Evolutionary conservation across 2,329 filamentous ascomycete genomes (phyloP).

Genomic region (Curvularia hawaiiensis): DNA sequence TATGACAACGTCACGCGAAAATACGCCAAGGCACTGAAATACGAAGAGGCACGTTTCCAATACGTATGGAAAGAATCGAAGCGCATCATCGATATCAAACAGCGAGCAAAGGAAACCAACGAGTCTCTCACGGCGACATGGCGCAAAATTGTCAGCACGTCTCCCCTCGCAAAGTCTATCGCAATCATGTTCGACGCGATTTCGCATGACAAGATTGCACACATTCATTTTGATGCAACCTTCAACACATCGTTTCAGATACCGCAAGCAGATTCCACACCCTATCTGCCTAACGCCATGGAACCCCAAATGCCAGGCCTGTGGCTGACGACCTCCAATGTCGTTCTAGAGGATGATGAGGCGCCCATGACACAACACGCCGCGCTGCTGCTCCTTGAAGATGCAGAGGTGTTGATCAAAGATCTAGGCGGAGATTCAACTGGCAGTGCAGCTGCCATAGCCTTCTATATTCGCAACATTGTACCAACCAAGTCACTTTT

Average conservation of each 20-base stretch:
- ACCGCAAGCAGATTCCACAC: constrained; percentile 67
- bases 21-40: constrained; percentile 89
- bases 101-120: constrained; percentile 74
- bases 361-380: constrained; percentile 84
- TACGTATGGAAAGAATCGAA: constrained; percentile 94
- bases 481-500: constrained; percentile 68
- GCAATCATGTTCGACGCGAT: constrained; percentile 82
- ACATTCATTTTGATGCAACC: constrained; percentile 72
- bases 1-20: constrained; percentile 91
- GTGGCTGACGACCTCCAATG: constrained; percentile 87
- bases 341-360: constrained; percentile 69
- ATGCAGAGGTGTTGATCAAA: constrained; percentile 78
- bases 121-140: constrained; percentile 70
- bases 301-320: constrained; percentile 74
- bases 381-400: constrained; percentile 81
- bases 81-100: constrained; percentile 78
- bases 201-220: constrained; percentile 83
- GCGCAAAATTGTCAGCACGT: constrained; percentile 72
- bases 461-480: constrained; percentile 69
- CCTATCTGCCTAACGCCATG: constrained; percentile 71
- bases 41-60: constrained; percentile 85
- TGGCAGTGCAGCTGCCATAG: constrained; percentile 75
- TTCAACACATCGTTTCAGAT: constrained; percentile 68
- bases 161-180: constrained; percentile 81
- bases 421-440: constrained; percentile 72